Base-by-base conservation (phyloP, 768 basidiomycete genomes). In the Tremella fuciformis region DNA sequence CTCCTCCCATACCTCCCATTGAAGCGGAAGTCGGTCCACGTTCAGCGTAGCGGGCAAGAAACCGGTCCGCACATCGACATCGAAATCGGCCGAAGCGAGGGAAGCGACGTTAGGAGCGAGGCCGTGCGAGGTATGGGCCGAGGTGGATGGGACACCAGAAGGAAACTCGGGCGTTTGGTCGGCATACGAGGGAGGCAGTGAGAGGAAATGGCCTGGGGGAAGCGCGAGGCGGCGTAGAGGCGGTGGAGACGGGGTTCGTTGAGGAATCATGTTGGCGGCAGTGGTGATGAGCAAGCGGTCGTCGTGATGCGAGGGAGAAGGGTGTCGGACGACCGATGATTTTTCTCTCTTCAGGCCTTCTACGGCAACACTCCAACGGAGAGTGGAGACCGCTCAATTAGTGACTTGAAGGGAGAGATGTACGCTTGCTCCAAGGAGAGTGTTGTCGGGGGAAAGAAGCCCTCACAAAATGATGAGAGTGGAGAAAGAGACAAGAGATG, bases 41-140 rank as follows among this genome's bases (percentile, higher is more conserved):
- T 91, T 91, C 0, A 85, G 83, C 13, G 84, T 80, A 0, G 88
- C 86, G 1, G 93, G 88, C 84, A 97, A 86, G 76, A 98, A 97
- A 0, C 94, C 93, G 0, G 91, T 90, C 15, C 85, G 81, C 9
- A 87, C 86, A 74, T 93, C 91, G 59, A 98, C 88, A 74, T 97
- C 91, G 80, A 91, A 98, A 80, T 88, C 88, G 64, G 88, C 87
- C 2, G 87, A 86, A 9, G 88, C 86, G 58, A 88, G 83, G 13
- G 88, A 86, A 19, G 83, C 81, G 13, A 82, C 83, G 60, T 84
- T 84, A 13, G 76, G 73, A 8, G 75, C 77, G 11, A 67, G 63
- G 66, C 67, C 69, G 50, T 63, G 53, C 8, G 72, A 68, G 22
- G 48, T 57, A 53, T 68, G 69, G 15, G 66, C 62, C 13, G 60